These are phyloP conservation scores for Tylopilus sp. DNA, from an alignment of 768 basidiomycete genomes.

Conservation along the genomic window DNA sequence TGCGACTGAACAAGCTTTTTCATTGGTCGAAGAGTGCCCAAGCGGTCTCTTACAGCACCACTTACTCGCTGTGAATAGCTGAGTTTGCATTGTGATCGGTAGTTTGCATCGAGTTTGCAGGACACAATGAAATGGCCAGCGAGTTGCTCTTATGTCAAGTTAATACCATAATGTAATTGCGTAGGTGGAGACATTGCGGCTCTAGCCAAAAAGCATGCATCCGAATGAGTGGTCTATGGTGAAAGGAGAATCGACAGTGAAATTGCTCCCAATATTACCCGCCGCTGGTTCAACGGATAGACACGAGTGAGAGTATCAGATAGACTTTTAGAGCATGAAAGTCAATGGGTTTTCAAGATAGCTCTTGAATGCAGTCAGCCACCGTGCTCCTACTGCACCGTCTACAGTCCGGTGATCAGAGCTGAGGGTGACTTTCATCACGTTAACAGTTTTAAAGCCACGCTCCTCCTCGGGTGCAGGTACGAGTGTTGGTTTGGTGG, in stretches of 20 bases:
- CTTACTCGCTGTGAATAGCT: no score
- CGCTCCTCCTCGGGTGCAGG: slow-evolving; percentile 87
- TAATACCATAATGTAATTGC: slow-evolving; percentile 11
- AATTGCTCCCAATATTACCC: slow-evolving; percentile 4
- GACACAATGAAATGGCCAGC: not conserved
- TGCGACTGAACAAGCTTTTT: no score
- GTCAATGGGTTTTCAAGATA: slow-evolving; percentile 96
- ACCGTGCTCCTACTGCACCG: slow-evolving; percentile 91
- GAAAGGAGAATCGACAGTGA: slow-evolving; percentile 8
- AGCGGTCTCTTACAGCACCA: no score
- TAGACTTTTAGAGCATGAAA: slow-evolving; percentile 76
- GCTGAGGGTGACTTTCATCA: slow-evolving; percentile 96
- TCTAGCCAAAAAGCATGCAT: slow-evolving; percentile 13
- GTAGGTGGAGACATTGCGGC: not conserved
- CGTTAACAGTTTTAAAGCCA: slow-evolving; percentile 88
- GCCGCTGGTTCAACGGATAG: not conserved
- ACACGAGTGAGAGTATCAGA: not conserved
- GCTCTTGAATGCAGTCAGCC: slow-evolving; percentile 91
- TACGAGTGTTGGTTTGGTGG: slow-evolving; percentile 80
- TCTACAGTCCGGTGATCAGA: slow-evolving; percentile 96
- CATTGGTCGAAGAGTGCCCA: no score
- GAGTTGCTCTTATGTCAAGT: not conserved
- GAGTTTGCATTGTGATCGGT: no score
- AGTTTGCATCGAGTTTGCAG: no score
- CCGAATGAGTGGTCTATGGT: slow-evolving; percentile 24